A percentile compares a stretch with the other conserved stretches of the same genome.
Evolutionary conservation across 2,329 filamentous ascomycete species (phyloP).

Genomic region (Amauroascus niger): DNA sequence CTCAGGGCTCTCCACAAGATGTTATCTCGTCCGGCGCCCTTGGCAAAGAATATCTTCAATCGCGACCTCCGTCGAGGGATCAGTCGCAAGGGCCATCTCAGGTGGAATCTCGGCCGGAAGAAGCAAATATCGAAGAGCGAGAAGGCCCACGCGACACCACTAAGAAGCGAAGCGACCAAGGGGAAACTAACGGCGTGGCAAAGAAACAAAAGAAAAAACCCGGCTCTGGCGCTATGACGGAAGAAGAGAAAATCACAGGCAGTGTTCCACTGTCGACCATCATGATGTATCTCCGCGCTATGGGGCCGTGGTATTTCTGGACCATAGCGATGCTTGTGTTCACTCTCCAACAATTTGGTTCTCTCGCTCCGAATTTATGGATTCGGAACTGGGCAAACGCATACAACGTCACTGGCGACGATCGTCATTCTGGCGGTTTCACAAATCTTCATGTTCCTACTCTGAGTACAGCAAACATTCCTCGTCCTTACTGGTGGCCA

Average conservation of each 20-base stretch:
- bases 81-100: constrained; percentile 68
- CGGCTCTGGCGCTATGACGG: constrained; percentile 39
- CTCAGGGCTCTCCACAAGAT: constrained; percentile 66
- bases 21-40: constrained; percentile 81
- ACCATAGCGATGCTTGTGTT: constrained; percentile 65
- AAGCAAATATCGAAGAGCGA: constrained; percentile 33
- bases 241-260: constrained; percentile 73
- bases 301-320: constrained; percentile 99
- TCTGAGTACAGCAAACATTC: constrained; percentile 30
- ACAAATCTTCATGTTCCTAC: constrained; percentile 31
- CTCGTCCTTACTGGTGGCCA: constrained; percentile 26
- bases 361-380: constrained; percentile 86
- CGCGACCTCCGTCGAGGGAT: constrained; percentile 57
- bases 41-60: constrained; percentile 73
- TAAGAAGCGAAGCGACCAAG: constrained; percentile 46
- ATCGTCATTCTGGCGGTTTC: constrained; percentile 20
- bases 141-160: constrained; percentile 20
- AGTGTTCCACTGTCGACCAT: constrained; percentile 84
- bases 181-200: constrained; percentile 32
- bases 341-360: constrained; percentile 68
- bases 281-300: constrained; percentile 70
- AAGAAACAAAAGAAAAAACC: constrained; percentile 31
- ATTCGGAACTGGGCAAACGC: constrained; percentile 92
- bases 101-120: constrained; percentile 63
- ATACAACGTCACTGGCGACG: constrained; percentile 46